phyloP scores from a whole-genome alignment of 1,139 yeast genomes.

The Candida frijolesensis region DNA sequence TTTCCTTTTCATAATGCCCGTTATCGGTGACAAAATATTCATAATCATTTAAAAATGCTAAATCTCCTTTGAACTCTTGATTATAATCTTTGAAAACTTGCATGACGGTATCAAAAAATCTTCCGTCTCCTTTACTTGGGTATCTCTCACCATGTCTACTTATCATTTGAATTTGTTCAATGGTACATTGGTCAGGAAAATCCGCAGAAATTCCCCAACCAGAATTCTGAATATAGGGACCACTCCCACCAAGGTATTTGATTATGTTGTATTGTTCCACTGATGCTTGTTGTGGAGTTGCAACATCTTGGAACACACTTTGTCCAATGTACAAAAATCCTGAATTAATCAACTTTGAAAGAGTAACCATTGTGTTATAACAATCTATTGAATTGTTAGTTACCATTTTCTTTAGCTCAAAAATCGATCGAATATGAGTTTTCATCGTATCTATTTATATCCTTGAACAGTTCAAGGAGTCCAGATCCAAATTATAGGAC shows the following conservation, averaged over 20 bases:
- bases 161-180: slow-evolving; percentile 65
- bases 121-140: slow-evolving; percentile 46
- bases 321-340: slow-evolving; percentile 34
- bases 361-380: slow-evolving; percentile 26
- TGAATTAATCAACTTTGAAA: slow-evolving; percentile 30
- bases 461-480: no score
- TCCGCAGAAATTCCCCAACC: slow-evolving; percentile 51
- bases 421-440: no score
- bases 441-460: no score
- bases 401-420: no score
- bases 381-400: no score
- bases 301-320: slow-evolving; percentile 30
- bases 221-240: slow-evolving; percentile 47
- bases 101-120: slow-evolving; percentile 20
- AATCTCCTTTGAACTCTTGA: slow-evolving; percentile 30
- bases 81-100: slow-evolving; percentile 24
- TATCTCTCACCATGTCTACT: slow-evolving; percentile 76
- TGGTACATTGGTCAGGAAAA: slow-evolving; percentile 52
- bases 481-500: no score
- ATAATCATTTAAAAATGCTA: slow-evolving; percentile 36
- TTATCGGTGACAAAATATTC: slow-evolving; percentile 32
- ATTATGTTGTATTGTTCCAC: slow-evolving; percentile 44
- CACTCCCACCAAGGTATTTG: slow-evolving; percentile 49
- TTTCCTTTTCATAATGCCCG: slow-evolving; percentile 32
- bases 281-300: slow-evolving; percentile 42